A percentile compares a stretch with the other conserved stretches of the same genome.
Conservation (phyloP, 2,329 filamentous ascomycete genomes). For the Immersiporthe knoxdaviesiana region DNA sequence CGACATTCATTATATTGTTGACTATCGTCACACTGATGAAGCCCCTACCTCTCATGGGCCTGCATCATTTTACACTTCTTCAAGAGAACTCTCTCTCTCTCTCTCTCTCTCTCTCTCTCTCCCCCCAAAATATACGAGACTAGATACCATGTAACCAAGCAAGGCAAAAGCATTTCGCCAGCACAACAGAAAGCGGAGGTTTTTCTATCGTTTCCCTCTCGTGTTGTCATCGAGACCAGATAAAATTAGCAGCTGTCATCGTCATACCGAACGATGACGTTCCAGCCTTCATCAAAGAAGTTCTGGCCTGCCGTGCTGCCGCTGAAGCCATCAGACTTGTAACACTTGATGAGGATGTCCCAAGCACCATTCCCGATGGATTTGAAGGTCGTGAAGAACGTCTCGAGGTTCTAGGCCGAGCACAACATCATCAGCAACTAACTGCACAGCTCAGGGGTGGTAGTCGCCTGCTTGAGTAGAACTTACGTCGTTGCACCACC, state of each 20-base stretch:
- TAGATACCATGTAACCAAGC: not conserved
- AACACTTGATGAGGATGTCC: conserved; percentile 13
- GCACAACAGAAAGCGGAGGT: not conserved
- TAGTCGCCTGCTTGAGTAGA: not conserved
- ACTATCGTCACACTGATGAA: not conserved
- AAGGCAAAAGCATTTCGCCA: not conserved
- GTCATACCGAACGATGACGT: conserved; percentile 18
- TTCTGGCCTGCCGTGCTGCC: conserved; percentile 12
- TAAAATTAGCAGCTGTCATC: not conserved
- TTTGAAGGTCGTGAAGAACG: conserved; percentile 3
- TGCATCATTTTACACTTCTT: not conserved
- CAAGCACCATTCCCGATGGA: conserved; percentile 13
- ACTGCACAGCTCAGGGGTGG: not conserved
- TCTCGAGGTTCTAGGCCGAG: not conserved
- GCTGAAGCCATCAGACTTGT: not conserved
- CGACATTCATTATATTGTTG: not conserved
- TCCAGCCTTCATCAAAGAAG: conserved; percentile 17
- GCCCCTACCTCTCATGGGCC: not conserved
- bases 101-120: not conserved
- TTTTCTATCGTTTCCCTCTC: not conserved
- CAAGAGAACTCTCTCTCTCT: not conserved
- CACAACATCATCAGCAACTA: not conserved
- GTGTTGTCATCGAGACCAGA: not conserved
- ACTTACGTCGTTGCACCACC: conserved; percentile 18
- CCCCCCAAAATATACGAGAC: not conserved